These are phyloP conservation scores for Stachybotrys chlorohalonatus DNA, from an alignment of 2,329 filamentous ascomycete genomes.

Conservation along the genomic window DNA sequence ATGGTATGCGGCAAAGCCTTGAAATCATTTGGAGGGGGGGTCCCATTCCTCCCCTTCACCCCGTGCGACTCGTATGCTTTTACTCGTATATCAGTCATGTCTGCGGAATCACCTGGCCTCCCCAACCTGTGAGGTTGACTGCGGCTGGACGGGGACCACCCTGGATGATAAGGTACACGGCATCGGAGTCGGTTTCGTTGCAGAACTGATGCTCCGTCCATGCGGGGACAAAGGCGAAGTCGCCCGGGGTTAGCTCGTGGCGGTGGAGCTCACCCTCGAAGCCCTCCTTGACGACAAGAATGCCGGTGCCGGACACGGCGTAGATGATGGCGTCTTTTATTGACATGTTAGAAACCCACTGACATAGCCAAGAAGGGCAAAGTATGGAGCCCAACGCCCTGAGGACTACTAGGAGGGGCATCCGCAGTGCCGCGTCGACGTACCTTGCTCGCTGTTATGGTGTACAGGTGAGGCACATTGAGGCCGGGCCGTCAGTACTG, in stretches of 20 bases:
- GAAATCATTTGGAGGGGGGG: not conserved
- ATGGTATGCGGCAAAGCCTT: not conserved
- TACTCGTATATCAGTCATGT: not conserved
- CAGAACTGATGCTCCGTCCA: constrained; percentile 63
- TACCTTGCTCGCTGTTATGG: constrained; percentile 62
- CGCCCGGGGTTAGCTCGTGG: constrained; percentile 50
- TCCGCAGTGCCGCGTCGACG: constrained; percentile 6
- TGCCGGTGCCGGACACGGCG: constrained; percentile 50
- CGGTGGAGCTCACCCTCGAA: constrained; percentile 41
- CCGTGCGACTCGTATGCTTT: not conserved
- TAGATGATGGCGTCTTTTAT: constrained; percentile 58
- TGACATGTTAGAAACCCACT: constrained; percentile 1
- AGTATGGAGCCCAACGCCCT: not conserved
- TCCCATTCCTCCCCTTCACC: not conserved
- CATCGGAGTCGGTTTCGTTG: constrained; percentile 52
- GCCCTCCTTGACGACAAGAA: constrained; percentile 48
- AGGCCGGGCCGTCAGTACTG: constrained; percentile 56
- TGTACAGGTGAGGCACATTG: constrained; percentile 53
- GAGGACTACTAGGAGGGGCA: not conserved
- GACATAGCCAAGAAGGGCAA: not conserved
- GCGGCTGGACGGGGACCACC: constrained; percentile 52
- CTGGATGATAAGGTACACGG: constrained; percentile 58
- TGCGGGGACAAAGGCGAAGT: constrained; percentile 62
- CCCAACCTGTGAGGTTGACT: constrained; percentile 55
- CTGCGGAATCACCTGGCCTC: constrained; percentile 24